A percentile compares a stretch with the other conserved stretches of the same genome.
Conservation (phyloP, 176 grass and related monocot genomes). For the Cenchrus fungigraminus region DNA sequence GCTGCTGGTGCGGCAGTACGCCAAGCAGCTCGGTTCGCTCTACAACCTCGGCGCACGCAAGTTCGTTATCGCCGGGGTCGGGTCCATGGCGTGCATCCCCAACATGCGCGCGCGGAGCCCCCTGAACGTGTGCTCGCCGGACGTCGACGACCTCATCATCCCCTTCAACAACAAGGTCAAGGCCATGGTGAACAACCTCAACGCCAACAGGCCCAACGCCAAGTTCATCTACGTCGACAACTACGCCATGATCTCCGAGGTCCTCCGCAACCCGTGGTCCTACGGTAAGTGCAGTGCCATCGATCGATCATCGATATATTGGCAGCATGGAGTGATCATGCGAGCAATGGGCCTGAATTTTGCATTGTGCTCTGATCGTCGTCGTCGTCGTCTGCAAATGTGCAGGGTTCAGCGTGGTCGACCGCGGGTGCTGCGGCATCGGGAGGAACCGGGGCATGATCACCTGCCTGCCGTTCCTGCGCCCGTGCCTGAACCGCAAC, state of each 20-base stretch:
- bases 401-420: constrained; percentile 73
- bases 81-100: constrained; percentile 93
- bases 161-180: constrained; percentile 85
- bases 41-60: constrained; percentile 76
- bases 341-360: no score
- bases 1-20: constrained; percentile 78
- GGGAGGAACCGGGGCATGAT: constrained; percentile 80
- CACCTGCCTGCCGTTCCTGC: constrained; percentile 85
- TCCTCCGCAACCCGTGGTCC: constrained; percentile 61
- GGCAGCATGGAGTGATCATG: no score
- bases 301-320: not conserved
- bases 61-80: constrained; percentile 79
- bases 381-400: not conserved
- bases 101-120: constrained; percentile 70
- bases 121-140: constrained; percentile 63
- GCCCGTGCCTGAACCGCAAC: constrained; percentile 72
- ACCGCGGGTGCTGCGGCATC: constrained; percentile 89
- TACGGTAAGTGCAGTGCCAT: constrained; percentile 49
- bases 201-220: constrained; percentile 58
- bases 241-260: constrained; percentile 73
- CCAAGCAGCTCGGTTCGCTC: constrained; percentile 62
- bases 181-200: constrained; percentile 73
- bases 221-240: constrained; percentile 91
- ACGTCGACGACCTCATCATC: constrained; percentile 80
- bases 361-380: no score